These are phyloP conservation scores for Boechera divaricarpa DNA, from an alignment of 345 rosid species.

Conservation along the genomic window DNA sequence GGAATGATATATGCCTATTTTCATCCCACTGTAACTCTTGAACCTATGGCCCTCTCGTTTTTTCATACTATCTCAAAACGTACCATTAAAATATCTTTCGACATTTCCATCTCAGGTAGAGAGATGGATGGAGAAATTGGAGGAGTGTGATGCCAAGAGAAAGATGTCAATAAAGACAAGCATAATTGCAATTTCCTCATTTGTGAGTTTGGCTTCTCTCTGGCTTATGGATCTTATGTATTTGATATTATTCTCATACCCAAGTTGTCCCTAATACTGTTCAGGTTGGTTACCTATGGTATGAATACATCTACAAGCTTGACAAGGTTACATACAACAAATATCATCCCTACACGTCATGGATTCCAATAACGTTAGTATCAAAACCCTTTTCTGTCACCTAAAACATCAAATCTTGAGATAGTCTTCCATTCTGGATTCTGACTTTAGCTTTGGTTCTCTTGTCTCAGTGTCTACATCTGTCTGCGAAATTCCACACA, in stretches of 20 bases:
- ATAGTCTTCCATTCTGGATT: constrained; percentile 1
- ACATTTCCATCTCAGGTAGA: constrained; percentile 66
- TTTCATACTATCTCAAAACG: constrained; percentile 13
- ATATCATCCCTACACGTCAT: constrained; percentile 96
- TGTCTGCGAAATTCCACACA: constrained; percentile 88
- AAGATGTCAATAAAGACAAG: constrained; percentile 69
- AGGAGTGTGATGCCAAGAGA: constrained; percentile 84
- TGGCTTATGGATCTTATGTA: not conserved
- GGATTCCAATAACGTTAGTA: constrained; percentile 97
- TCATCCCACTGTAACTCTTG: constrained; percentile 81
- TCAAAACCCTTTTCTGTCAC: constrained; percentile 24
- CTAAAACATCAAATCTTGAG: constrained; percentile 4
- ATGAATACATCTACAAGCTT: constrained; percentile 86
- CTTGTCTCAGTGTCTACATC: constrained; percentile 74
- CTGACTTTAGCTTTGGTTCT: constrained; percentile 32
- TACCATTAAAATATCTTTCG: constrained; percentile 23
- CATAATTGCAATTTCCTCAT: constrained; percentile 58
- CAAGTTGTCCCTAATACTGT: constrained; percentile 11
- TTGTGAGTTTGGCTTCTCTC: constrained; percentile 58
- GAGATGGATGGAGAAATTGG: constrained; percentile 98
- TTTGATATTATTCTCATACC: constrained; percentile 20
- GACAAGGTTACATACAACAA: constrained; percentile 95
- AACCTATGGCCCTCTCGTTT: constrained; percentile 16
- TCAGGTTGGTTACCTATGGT: constrained; percentile 96
- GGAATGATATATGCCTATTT: constrained; percentile 98